These are phyloP conservation scores for Tremellales sp. DNA, from an alignment of 1,284 basidiomycete species.

Conservation along the genomic window DNA sequence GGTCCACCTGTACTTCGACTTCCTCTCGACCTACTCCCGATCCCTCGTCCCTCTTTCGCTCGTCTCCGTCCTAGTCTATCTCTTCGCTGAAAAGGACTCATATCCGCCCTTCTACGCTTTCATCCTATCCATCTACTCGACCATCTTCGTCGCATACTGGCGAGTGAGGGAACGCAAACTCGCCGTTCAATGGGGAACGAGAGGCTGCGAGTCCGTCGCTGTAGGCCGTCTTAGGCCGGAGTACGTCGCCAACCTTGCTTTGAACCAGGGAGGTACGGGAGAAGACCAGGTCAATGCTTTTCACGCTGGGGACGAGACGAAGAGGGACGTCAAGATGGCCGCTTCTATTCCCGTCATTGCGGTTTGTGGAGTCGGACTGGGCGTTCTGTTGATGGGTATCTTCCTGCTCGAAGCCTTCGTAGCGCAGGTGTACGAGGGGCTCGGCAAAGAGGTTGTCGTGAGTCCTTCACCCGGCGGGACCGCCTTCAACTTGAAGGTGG, in stretches of 20 bases:
- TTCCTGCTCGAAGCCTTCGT: constrained; percentile 87
- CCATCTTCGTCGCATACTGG: constrained; percentile 86
- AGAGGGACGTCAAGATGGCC: constrained; percentile 67
- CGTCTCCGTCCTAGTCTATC: constrained; percentile 39
- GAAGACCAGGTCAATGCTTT: constrained; percentile 24
- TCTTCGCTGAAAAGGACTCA: constrained; percentile 54
- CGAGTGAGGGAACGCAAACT: constrained; percentile 73
- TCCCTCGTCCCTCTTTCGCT: constrained; percentile 59
- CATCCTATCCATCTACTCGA: constrained; percentile 71
- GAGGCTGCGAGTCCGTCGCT: constrained; percentile 60
- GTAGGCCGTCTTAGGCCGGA: constrained; percentile 72
- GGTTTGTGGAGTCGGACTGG: constrained; percentile 67
- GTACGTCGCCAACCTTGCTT: constrained; percentile 52
- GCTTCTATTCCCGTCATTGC: constrained; percentile 74
- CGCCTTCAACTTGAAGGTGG: neutral
- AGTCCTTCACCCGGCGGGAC: constrained; percentile 41
- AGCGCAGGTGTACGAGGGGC: constrained; percentile 77
- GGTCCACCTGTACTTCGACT: constrained; percentile 86
- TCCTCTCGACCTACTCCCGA: constrained; percentile 76
- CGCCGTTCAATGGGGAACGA: constrained; percentile 73
- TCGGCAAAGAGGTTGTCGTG: constrained; percentile 71
- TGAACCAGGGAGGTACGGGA: constrained; percentile 31
- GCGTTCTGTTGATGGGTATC: constrained; percentile 66
- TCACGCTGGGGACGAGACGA: constrained; percentile 49
- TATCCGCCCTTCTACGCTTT: constrained; percentile 77